Evolutionary conservation across 345 rosid genomes (phyloP).

Genomic region (Gossypium australe): DNA sequence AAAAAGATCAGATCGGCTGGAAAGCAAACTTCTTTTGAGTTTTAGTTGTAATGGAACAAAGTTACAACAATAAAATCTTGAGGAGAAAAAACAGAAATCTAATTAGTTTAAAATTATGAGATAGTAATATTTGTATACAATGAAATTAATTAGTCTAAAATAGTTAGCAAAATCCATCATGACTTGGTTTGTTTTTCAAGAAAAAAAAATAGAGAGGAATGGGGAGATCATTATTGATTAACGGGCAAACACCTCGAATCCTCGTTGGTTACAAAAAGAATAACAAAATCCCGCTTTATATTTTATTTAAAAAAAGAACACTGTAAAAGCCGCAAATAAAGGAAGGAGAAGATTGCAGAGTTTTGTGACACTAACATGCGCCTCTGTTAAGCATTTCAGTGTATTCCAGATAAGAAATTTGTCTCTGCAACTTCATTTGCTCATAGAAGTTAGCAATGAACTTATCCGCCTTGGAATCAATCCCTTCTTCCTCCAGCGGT

Average conservation of each 20-base stretch:
- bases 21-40: no score
- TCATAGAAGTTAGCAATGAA: conserved; percentile 70
- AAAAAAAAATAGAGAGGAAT: no score
- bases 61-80: no score
- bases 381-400: conserved; percentile 24
- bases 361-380: not conserved
- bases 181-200: no score
- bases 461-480: conserved; percentile 80
- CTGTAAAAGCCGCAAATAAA: not conserved
- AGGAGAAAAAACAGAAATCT: no score
- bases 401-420: conserved; percentile 55
- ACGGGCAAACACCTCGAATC: conserved; percentile 13
- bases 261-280: conserved; percentile 9
- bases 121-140: no score
- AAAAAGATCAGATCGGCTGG: no score
- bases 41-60: no score
- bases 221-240: not conserved
- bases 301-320: not conserved
- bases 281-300: not conserved
- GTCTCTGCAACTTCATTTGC: conserved; percentile 80
- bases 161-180: no score
- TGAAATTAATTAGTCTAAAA: no score
- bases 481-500: conserved; percentile 46
- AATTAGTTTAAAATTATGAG: no score
- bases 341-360: not conserved